Evolutionary conservation across 2,329 filamentous ascomycete genomes (phyloP), one percentile per base, ranked within the genome.

Genomic region (Ceratocystis albifundus): DNA sequence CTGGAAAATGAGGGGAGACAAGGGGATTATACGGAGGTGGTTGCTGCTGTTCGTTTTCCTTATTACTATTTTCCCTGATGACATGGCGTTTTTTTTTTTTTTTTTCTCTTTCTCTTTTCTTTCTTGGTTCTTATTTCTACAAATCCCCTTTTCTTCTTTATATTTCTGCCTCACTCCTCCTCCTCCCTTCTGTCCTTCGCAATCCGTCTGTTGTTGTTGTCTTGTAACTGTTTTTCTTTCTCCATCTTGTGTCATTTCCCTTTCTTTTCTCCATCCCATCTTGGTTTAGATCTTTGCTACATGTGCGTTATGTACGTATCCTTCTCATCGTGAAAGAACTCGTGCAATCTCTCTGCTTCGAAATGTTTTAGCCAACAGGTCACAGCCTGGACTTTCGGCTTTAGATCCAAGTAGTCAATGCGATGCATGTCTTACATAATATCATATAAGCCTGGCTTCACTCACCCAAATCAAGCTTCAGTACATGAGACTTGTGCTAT

Each of bases 31-130:
- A 57, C 22, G 28, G 53, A 8, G 17, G 53, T 30, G 53, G 53
- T 59, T 50, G 46, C 17, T 50, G 28, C 17, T 20, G 17, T 44
- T 62, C 30, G 17, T 46, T 44, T 30, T 44, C 20, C 36, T 25
- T 44, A 44, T 62, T 61, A 22, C 48, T 65, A 48, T 61, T 57
- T 67, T 64, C 15, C 50, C 22, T 46, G 50, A 64, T 30, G 25
- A 55, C 57, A 53, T 53, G 36, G 53, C 20, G 32, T 65, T 41
- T 64, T 22, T 17, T 57, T 22, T n/a, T n/a, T n/a, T 65, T 41
- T 64, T 22, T 30, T 66, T 57, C 20, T 48, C 17, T 61, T 61
- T 41, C 46, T 62, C 17, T 61, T 64, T 48, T 44, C 8, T 59
- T 45, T 48, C 50, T 46, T 59, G 53, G 53, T 17, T 59, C 28